phyloP scores from a whole-genome alignment of 257 asterid genomes.

The Fraxinus americana region DNA sequence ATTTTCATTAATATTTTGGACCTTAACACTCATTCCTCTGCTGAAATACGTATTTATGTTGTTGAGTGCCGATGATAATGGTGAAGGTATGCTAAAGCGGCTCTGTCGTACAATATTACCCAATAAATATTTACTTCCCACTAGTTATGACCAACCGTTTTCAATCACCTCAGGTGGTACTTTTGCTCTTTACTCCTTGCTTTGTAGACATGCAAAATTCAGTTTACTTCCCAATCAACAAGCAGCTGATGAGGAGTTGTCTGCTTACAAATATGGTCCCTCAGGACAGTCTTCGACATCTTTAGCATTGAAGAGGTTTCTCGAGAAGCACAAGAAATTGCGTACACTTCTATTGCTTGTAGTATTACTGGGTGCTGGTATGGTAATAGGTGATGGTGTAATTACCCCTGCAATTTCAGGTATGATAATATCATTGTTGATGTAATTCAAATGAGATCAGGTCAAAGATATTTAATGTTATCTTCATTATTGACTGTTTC shows the following conservation, averaged over 20 bases:
- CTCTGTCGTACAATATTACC: not conserved
- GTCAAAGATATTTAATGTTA: not conserved
- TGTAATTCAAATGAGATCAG: not conserved
- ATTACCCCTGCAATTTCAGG: conserved; percentile 75
- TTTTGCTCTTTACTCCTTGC: conserved; percentile 90
- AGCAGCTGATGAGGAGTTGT: conserved; percentile 96
- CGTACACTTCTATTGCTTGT: conserved; percentile 74
- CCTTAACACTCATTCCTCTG: conserved; percentile 82
- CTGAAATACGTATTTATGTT: conserved; percentile 73
- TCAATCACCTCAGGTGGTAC: conserved; percentile 74
- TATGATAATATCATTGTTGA: conserved; percentile 10
- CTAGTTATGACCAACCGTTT: conserved; percentile 33
- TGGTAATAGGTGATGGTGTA: conserved; percentile 70
- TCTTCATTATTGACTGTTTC: not conserved
- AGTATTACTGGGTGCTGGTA: conserved; percentile 62
- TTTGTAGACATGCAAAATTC: conserved; percentile 90
- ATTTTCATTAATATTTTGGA: conserved; percentile 93
- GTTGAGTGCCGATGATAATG: conserved; percentile 81
- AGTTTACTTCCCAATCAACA: conserved; percentile 97
- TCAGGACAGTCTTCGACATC: conserved; percentile 57
- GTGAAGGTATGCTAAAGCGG: conserved; percentile 70
- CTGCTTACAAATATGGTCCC: conserved; percentile 78
- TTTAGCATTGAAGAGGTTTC: conserved; percentile 61
- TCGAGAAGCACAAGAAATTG: conserved; percentile 76
- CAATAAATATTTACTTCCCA: conserved; percentile 4